phyloP scores from a whole-genome alignment of 2,329 filamentous ascomycete genomes.

The Kalmusia sp. region DNA sequence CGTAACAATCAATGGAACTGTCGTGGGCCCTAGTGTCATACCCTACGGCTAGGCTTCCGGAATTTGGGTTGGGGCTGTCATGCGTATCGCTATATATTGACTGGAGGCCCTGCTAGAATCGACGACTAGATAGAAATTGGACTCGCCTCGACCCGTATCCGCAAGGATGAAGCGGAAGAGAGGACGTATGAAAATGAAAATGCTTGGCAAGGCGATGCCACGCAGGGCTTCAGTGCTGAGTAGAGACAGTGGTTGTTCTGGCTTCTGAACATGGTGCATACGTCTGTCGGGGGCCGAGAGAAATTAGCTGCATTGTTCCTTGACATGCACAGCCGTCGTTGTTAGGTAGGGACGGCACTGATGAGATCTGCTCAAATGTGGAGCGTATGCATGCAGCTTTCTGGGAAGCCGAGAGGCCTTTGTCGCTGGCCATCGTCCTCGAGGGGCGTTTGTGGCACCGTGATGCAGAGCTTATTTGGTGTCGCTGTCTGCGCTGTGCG shows the following conservation, averaged over 20 bases:
- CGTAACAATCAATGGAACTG: conserved; percentile 12
- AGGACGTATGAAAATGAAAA: background rate
- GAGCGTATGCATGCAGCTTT: too few species aligned
- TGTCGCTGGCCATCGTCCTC: background rate
- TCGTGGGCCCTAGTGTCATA: background rate
- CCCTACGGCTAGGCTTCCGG: background rate
- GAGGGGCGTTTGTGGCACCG: conserved; percentile 14
- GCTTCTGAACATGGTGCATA: conserved; percentile 16
- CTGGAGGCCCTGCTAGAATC: background rate
- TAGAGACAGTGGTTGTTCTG: conserved; percentile 9
- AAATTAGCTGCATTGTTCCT: conserved; percentile 19
- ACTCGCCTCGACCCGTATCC: background rate
- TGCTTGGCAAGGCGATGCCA: background rate
- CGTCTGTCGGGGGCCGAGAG: conserved; percentile 32
- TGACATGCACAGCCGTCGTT: conserved; percentile 5
- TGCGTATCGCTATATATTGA: background rate
- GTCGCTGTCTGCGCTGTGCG: background rate
- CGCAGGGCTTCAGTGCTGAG: background rate
- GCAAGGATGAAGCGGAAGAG: conserved; percentile 2
- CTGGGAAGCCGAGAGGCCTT: too few species aligned
- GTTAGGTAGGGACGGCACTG: conserved; percentile 11
- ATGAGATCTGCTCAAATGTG: conserved; percentile 20
- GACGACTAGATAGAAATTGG: background rate
- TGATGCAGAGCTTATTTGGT: conserved; percentile 11
- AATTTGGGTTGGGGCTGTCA: conserved; percentile 9